phyloP scores from a whole-genome alignment of 2,329 filamentous ascomycete genomes.

The Fusarium fracticaudum region DNA sequence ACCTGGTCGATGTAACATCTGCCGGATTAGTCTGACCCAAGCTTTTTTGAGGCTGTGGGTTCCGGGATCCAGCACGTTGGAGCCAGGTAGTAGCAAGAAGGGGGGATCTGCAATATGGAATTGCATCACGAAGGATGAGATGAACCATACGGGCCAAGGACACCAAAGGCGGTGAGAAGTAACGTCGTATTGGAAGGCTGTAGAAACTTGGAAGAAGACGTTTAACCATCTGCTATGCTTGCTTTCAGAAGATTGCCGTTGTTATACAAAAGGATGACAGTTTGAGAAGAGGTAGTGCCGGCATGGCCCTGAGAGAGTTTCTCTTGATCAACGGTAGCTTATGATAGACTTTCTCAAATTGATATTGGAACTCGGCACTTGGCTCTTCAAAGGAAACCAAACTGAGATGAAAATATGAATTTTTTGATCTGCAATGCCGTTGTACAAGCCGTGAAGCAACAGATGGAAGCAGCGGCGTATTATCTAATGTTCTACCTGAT shows the following conservation, averaged over 20 bases:
- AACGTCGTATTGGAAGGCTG: background rate
- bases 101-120: constrained; percentile 1
- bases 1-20: constrained; percentile 5
- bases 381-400: rapidly evolving
- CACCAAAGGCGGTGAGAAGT: background rate
- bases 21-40: background rate
- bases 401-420: background rate
- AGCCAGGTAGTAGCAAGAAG: background rate
- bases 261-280: background rate
- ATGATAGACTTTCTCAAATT: background rate
- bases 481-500: background rate
- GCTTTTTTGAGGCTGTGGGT: background rate
- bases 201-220: background rate
- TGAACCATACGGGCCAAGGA: background rate
- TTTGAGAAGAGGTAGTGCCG: background rate
- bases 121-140: background rate
- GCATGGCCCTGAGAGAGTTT: background rate
- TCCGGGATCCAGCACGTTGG: background rate
- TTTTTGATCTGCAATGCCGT: background rate
- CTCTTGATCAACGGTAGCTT: too few relatives aligned
- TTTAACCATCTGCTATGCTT: background rate
- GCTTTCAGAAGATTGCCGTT: background rate
- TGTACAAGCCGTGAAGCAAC: background rate
- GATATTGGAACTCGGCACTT: background rate
- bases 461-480: background rate